A percentile compares a stretch with the other conserved stretches of the same genome.
Conservation (phyloP, 2,329 filamentous ascomycete species). For the Talaromyces sp. region DNA sequence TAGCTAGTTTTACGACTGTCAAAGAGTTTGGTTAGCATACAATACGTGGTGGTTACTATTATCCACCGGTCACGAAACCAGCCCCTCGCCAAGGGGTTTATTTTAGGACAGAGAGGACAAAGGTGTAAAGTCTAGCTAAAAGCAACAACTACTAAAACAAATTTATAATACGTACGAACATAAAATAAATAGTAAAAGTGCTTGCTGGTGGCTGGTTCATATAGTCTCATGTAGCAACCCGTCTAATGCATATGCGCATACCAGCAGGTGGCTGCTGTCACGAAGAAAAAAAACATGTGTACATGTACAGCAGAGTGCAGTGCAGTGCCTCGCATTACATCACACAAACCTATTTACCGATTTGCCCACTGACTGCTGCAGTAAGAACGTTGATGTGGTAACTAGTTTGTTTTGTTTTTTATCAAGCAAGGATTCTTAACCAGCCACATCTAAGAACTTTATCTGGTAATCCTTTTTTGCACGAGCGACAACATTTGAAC, state of each 20-base stretch:
- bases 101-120: not conserved
- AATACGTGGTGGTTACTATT: not conserved
- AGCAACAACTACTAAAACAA: not conserved
- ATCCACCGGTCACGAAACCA: not conserved
- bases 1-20: not conserved
- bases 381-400: not conserved
- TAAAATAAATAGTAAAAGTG: not conserved
- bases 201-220: conserved; percentile 3
- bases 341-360: not conserved
- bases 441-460: not conserved
- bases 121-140: not conserved
- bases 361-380: not conserved
- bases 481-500: not conserved
- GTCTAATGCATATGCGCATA: not conserved
- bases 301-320: not conserved
- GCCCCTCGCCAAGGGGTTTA: conserved; percentile 1
- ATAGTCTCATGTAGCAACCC: not conserved
- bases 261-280: conserved; percentile 12
- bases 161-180: not conserved
- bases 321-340: not conserved
- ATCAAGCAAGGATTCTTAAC: not conserved
- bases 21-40: not conserved
- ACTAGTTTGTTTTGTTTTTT: not conserved
- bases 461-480: not conserved
- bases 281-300: conserved; percentile 3